Base-by-base conservation (phyloP, 1,284 basidiomycete species). In the Malassezia vespertilionis region DNA sequence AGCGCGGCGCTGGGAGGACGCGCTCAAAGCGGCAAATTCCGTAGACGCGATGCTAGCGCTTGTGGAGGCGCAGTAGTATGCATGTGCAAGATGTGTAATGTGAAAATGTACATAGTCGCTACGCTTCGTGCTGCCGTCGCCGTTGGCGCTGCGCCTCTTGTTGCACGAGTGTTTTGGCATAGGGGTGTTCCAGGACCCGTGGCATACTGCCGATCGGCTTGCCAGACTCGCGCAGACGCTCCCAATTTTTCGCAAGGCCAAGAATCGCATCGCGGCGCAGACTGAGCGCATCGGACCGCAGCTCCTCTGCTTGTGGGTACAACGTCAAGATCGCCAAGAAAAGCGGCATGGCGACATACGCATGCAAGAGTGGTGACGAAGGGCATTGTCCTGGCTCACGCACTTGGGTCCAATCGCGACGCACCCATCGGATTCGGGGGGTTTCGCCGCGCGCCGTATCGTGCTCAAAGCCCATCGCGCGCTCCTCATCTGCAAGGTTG, bases 401-500 rank as follows among this genome's bases (percentile, higher is more conserved):
- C n/a, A n/a, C n/a, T 15, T 20, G 14, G 7, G 22, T 21, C 32
- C 40, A 47, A 26, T 40, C 40, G 20, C 24, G 22, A 4, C 23
- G 8, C 18, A 18, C 34, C 48, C 48, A 51, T 9, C 23, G 15
- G 33, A 51, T 45, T 21, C 33, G 40, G 23, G 9, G 36, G 23
- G 37, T 33, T 18, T 12, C 33, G 6, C 20, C 18, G 7, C 23
- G 31, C 17, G 24, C 11, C 26, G 42, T 14, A 14, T 31, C 38
- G 20, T 45, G 48, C 24, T 31, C 48, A 27, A 51, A 45, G 9
- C 48, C 48, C 12, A 51, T 51, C 7, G 30, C 37, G 7, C 4
- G 24, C 30, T 44, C 48, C 20, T 51, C 42, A 18, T 51, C 37
- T 9, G 38, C 43, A 12, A 51, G 48, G 18, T 38, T 43, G n/a